phyloP scores from a whole-genome alignment of 1,284 basidiomycete species.

The Marasmius tenuissimus region DNA sequence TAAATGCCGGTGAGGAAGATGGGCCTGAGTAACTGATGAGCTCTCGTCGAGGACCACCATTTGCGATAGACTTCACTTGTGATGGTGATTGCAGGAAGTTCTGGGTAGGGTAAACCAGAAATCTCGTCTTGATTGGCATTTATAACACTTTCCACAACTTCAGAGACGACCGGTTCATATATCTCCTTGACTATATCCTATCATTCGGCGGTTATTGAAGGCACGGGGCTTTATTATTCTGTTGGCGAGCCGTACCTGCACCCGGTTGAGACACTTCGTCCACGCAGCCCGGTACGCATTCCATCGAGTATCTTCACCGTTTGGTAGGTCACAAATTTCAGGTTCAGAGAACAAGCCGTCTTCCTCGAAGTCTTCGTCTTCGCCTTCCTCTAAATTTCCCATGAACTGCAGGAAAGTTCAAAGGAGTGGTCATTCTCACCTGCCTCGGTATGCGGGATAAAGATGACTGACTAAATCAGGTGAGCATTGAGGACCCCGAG shows the following conservation, averaged over 20 bases:
- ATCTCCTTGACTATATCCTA: constrained; percentile 23
- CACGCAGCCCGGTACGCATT: constrained; percentile 10
- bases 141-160: constrained; percentile 39
- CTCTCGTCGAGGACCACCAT: constrained; percentile 14
- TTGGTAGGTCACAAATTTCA: not conserved
- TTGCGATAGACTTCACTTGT: constrained; percentile 38
- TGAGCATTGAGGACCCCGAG: not conserved
- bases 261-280: constrained; percentile 8
- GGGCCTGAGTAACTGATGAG: constrained; percentile 25
- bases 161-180: constrained; percentile 41
- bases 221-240: not conserved
- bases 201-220: not conserved
- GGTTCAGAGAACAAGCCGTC: not conserved
- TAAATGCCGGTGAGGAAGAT: constrained; percentile 39
- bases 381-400: not conserved
- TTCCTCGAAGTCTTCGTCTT: not conserved
- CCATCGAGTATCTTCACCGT: constrained; percentile 4
- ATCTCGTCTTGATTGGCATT: constrained; percentile 38
- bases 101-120: constrained; percentile 48
- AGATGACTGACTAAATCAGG: constrained; percentile 24
- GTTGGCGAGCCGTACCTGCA: constrained; percentile 6
- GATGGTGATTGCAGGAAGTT: constrained; percentile 56
- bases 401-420: not conserved
- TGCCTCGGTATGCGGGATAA: constrained; percentile 26
- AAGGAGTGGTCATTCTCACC: not conserved